A percentile compares a stretch with the other conserved stretches of the same genome.
phyloP scores from a whole-genome alignment of 2,329 filamentous ascomycete species.

The Botryotinia narcissicola region DNA sequence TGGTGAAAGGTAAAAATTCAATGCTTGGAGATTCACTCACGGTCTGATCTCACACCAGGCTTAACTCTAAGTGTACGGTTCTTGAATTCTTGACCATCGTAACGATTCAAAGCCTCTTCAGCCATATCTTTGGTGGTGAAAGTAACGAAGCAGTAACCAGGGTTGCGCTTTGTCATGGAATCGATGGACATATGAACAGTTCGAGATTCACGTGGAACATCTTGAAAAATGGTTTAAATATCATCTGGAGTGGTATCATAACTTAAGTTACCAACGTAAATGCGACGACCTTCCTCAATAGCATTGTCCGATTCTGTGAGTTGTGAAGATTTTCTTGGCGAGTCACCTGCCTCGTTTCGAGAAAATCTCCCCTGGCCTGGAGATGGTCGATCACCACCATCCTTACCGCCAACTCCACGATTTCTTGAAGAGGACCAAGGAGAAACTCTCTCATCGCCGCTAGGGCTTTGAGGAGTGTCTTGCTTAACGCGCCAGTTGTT shows the following conservation, averaged over 20 bases:
- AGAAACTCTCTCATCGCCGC: slow-evolving; percentile 6
- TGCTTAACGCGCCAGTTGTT: slow-evolving; percentile 33
- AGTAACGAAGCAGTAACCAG: slow-evolving; percentile 74
- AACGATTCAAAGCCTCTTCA: slow-evolving; percentile 53
- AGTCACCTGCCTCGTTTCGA: slow-evolving; percentile 18
- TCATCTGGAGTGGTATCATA: slow-evolving; percentile 52
- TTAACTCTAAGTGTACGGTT: slow-evolving; percentile 62
- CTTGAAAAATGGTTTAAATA: slow-evolving; percentile 48
- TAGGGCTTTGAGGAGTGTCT: slow-evolving; percentile 23
- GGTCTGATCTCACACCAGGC: slow-evolving; percentile 49
- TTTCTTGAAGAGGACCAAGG: slow-evolving; percentile 13
- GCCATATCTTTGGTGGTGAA: slow-evolving; percentile 57
- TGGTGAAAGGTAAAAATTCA: background rate
- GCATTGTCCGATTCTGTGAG: slow-evolving; percentile 27
- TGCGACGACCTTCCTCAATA: slow-evolving; percentile 37
- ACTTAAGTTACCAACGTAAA: slow-evolving; percentile 55
- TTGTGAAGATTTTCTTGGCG: slow-evolving; percentile 23
- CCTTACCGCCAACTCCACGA: slow-evolving; percentile 7
- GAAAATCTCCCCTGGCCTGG: slow-evolving; percentile 19
- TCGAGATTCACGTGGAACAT: slow-evolving; percentile 44
- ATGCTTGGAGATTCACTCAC: slow-evolving; percentile 21
- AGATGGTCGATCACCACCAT: slow-evolving; percentile 3
- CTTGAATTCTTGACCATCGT: slow-evolving; percentile 54
- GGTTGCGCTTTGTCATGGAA: slow-evolving; percentile 65
- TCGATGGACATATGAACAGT: slow-evolving; percentile 68